Percentiles rank a stretch among this genome's conserved stretches.
Evolutionary conservation across 805 yeast species (phyloP).

Genomic region (Saccharomycopsis javanensis): DNA sequence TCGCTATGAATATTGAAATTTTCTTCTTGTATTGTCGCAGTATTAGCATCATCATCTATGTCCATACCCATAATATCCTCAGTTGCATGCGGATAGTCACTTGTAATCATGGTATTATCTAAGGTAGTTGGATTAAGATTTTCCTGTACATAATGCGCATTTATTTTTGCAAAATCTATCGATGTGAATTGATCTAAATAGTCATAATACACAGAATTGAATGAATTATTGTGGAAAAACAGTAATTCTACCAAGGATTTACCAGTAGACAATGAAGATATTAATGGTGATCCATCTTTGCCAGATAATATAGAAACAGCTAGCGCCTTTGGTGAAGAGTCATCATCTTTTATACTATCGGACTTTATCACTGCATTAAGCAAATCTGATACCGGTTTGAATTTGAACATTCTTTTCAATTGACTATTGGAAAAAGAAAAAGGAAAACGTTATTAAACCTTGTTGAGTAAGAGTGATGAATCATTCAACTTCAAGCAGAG

Average conservation of each 20-base stretch:
- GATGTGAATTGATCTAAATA: slow-evolving; percentile 17
- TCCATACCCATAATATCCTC: background rate
- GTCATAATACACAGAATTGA: slow-evolving; percentile 6
- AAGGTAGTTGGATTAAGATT: background rate
- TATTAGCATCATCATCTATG: background rate
- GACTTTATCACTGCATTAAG: slow-evolving; percentile 7
- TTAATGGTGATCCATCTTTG: slow-evolving; percentile 14
- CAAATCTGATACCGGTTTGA: slow-evolving; percentile 4
- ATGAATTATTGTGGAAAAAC: slow-evolving; percentile 2
- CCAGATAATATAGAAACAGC: slow-evolving; percentile 9
- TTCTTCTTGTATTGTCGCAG: background rate
- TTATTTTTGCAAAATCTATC: slow-evolving; percentile 11
- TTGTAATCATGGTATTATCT: background rate
- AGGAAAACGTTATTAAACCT: no score
- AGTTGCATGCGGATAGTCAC: background rate
- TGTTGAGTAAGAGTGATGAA: no score
- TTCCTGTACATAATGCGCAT: background rate
- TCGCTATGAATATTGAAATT: slow-evolving; percentile 1
- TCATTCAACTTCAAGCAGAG: no score
- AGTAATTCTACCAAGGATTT: background rate
- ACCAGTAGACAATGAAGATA: slow-evolving; percentile 7
- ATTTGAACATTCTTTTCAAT: slow-evolving; percentile 11
- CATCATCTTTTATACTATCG: background rate
- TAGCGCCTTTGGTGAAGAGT: slow-evolving; percentile 1
- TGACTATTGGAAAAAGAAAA: background rate